phyloP scores from a whole-genome alignment of 768 basidiomycete genomes.

The Hemileccinum rubropunctum region DNA sequence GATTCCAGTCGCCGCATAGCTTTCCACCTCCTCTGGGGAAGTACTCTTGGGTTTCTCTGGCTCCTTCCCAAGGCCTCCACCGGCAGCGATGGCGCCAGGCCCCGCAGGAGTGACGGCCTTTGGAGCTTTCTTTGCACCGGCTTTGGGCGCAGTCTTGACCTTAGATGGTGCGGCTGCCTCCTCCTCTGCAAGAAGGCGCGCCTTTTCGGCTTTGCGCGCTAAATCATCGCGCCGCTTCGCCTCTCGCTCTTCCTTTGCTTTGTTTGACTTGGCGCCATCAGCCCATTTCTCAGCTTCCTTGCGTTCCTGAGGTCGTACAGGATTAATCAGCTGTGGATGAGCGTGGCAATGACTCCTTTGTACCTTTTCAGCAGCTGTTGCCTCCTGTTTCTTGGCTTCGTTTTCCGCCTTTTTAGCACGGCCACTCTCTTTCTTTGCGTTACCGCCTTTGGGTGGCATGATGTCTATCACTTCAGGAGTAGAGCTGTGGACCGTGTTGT shows the following conservation, averaged over 20 bases:
- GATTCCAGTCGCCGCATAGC: slow-evolving; percentile 80
- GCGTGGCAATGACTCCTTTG: slow-evolving; percentile 5
- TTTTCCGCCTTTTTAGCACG: slow-evolving; percentile 91
- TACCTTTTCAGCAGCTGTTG: slow-evolving; percentile 60
- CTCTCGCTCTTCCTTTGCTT: slow-evolving; percentile 70
- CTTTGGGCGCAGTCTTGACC: slow-evolving; percentile 62
- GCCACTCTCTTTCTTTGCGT: slow-evolving; percentile 90
- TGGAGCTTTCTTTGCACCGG: slow-evolving; percentile 53
- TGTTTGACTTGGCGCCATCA: slow-evolving; percentile 64
- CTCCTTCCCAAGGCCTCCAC: slow-evolving; percentile 42
- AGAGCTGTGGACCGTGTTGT: slow-evolving; percentile 6
- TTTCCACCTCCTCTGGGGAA: slow-evolving; percentile 50
- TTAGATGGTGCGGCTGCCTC: slow-evolving; percentile 61
- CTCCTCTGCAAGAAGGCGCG: slow-evolving; percentile 84
- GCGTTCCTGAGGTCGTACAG: slow-evolving; percentile 49
- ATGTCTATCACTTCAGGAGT: background rate
- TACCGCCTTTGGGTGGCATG: slow-evolving; percentile 88
- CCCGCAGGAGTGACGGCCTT: slow-evolving; percentile 64
- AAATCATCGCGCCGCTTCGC: slow-evolving; percentile 79
- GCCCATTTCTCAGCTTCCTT: slow-evolving; percentile 70
- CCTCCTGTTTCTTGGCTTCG: slow-evolving; percentile 74
- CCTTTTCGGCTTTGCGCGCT: slow-evolving; percentile 84
- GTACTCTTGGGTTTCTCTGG: slow-evolving; percentile 26
- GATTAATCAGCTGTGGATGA: slow-evolving; percentile 1
- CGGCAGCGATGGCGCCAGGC: slow-evolving; percentile 83